Base-by-base conservation (phyloP, 208 protist genomes). In the Crithidia bombi region DNA sequence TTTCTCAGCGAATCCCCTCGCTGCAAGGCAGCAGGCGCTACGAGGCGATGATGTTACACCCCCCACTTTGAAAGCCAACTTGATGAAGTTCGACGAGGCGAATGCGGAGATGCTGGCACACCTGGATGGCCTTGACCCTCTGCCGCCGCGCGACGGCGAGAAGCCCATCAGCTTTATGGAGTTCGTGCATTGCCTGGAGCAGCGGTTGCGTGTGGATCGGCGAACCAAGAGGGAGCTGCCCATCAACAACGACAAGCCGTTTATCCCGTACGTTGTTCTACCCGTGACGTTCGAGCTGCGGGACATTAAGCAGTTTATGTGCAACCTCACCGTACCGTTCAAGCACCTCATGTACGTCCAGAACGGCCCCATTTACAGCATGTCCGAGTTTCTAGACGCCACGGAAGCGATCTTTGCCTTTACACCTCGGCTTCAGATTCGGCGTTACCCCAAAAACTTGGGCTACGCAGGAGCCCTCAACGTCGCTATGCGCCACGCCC, bases 401-500 rank as follows among this genome's bases (percentile, higher is more conserved):
- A 41, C 77, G 12, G 38, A 58, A 35, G 23, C n/a, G 10, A 26
- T 57, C 59, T 83, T 85, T 33, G 28, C 44, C 26, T 78, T 66
- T 43, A 76, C 69, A 2, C 32, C 41, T 6, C 82, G 78, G 12
- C 65, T 88, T 15, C 52, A 68, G 11, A 61, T 85, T 30, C 36
- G 43, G 25, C 72, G 51, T 11, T 64, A 68, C 5, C 65, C 51
- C 3, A n/a, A 61, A 33, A 69, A 73, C 26, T 25, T 35, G 15
- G 69, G 69, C 30, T 73, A 59, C 58, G 55, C 68, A 5, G 38
- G 33, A 23, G 63, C 63, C 2, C 51, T 77, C 15, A 74, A 77
- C 61, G n/a, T 73, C 14, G 78, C 49, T 26, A n/a, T 80, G 41
- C 47, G 57, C 47, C 30, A 75, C 44, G 69, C 69, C 61, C 7